phyloP scores from a whole-genome alignment of 306 rosid species.

The Prunus mongolica region DNA sequence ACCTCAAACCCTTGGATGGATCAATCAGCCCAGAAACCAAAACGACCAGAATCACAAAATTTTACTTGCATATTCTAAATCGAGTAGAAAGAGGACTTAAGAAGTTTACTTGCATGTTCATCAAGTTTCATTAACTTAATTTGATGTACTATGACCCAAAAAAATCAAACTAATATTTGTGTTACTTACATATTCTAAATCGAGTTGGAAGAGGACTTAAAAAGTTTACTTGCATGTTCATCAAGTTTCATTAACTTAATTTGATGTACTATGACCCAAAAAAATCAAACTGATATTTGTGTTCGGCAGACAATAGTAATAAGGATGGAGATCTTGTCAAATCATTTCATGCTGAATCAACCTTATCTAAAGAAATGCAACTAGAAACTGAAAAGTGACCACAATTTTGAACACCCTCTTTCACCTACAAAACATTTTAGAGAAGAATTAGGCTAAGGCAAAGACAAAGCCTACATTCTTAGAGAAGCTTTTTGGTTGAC shows the following conservation, averaged over 20 bases:
- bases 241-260: background rate
- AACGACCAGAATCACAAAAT: background rate
- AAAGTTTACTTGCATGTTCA: background rate
- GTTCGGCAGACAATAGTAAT: background rate
- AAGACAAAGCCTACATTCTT: too few species aligned
- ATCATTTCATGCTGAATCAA: background rate
- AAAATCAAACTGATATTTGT: background rate
- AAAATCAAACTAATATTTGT: background rate
- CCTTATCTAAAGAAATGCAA: background rate
- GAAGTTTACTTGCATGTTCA: background rate
- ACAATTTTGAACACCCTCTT: background rate
- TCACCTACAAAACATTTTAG: background rate
- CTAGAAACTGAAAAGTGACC: background rate
- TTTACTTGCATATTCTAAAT: background rate
- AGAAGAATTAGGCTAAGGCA: too few species aligned
- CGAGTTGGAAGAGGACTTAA: background rate
- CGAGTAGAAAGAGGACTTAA: background rate
- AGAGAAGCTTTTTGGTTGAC: too few species aligned
- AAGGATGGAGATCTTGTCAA: background rate
- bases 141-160: background rate
- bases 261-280: background rate
- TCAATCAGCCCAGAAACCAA: background rate
- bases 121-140: background rate
- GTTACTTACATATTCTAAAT: background rate
- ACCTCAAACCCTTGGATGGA: background rate